phyloP scores from a whole-genome alignment of 2,329 filamentous ascomycete genomes.

The Aschersonia sp. region DNA sequence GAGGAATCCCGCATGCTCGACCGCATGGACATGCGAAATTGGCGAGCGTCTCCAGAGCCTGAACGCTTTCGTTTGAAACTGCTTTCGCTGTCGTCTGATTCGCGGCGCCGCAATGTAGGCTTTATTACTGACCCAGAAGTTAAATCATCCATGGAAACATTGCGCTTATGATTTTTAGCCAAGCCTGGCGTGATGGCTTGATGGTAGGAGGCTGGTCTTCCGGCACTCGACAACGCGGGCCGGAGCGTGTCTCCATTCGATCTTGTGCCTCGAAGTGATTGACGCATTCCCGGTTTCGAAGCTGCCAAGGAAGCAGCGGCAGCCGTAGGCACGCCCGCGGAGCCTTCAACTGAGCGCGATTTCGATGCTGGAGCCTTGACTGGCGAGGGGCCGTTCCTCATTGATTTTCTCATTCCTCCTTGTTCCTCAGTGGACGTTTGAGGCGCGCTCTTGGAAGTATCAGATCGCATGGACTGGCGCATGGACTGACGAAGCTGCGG shows the following conservation, averaged over 20 bases:
- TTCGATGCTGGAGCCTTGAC: neutral
- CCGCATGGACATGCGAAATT: conserved; percentile 65
- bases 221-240: conserved; percentile 4
- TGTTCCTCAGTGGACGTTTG: conserved; percentile 5
- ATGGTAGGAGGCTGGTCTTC: conserved; percentile 17
- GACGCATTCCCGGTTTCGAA: conserved; percentile 8
- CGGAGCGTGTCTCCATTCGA: conserved; percentile 2
- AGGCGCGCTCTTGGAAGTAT: conserved; percentile 8
- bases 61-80: conserved; percentile 60
- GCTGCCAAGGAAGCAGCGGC: neutral
- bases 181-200: conserved; percentile 6
- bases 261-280: conserved; percentile 10
- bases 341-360: neutral
- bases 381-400: conserved; percentile 9
- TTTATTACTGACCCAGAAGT: conserved; percentile 10
- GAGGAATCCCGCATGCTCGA: conserved; percentile 10
- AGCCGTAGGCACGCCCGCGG: neutral
- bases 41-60: conserved; percentile 30
- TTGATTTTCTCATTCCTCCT: conserved; percentile 18
- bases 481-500: conserved; percentile 32
- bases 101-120: conserved; percentile 32
- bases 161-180: conserved; percentile 9
- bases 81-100: conserved; percentile 59
- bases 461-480: conserved; percentile 31
- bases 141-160: conserved; percentile 11